A percentile compares a stretch with the other conserved stretches of the same genome.
Evolutionary conservation across 2,329 filamentous ascomycete species (phyloP).

Genomic region (Zymoseptoria pseudotritici): DNA sequence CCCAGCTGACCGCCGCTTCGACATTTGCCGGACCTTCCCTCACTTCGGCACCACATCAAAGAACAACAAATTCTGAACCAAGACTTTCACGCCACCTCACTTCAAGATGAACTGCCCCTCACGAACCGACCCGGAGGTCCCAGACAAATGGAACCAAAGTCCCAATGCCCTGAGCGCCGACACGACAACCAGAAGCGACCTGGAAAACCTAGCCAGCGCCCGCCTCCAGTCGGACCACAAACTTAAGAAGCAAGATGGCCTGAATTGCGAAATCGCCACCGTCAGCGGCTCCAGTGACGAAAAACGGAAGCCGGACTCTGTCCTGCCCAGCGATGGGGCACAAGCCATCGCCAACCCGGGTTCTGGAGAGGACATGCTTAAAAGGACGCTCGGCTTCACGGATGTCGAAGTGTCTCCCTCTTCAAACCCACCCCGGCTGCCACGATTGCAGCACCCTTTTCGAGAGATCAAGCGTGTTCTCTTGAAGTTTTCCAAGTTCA

Average conservation of each 20-base stretch:
- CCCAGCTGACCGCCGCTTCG: background rate
- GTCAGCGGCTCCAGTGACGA: slow-evolving; percentile 9
- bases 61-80: background rate
- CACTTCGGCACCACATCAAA: background rate
- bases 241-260: slow-evolving; percentile 27
- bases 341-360: slow-evolving; percentile 15
- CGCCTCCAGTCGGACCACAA: slow-evolving; percentile 44
- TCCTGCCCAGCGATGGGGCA: slow-evolving; percentile 11
- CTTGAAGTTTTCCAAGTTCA: slow-evolving; percentile 46
- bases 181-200: slow-evolving; percentile 53
- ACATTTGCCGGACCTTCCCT: background rate
- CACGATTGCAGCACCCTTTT: slow-evolving; percentile 15
- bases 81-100: background rate
- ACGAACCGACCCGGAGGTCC: slow-evolving; percentile 48
- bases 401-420: slow-evolving; percentile 5
- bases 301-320: slow-evolving; percentile 3
- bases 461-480: slow-evolving; percentile 11
- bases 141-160: slow-evolving; percentile 55
- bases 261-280: slow-evolving; percentile 16
- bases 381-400: slow-evolving; percentile 14
- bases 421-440: slow-evolving; percentile 15
- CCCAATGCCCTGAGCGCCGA: slow-evolving; percentile 52
- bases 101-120: slow-evolving; percentile 60
- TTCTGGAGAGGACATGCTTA: slow-evolving; percentile 20
- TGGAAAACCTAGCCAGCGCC: slow-evolving; percentile 54